These are phyloP conservation scores for Epichloe sp. DNA, from an alignment of 2,329 filamentous ascomycete species.

Conservation along the genomic window DNA sequence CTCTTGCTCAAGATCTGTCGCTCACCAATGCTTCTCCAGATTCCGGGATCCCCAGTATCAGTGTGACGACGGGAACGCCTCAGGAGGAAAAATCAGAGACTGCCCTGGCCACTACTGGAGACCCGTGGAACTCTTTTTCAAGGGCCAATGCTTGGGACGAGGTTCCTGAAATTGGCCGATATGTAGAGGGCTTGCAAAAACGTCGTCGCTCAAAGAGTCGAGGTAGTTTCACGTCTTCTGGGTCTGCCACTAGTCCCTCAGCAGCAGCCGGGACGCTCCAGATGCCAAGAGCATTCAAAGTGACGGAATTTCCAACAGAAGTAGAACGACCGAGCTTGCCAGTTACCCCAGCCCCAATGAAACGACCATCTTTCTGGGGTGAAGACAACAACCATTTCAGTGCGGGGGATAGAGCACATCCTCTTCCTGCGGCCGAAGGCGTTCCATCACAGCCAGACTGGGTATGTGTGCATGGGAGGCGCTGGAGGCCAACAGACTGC, in stretches of 20 bases:
- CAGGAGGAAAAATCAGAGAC: not conserved
- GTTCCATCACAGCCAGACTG: conserved; percentile 82
- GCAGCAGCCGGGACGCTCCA: not conserved
- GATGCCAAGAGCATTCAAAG: conserved; percentile 38
- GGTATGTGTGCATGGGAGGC: conserved; percentile 62
- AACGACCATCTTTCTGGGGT: conserved; percentile 52
- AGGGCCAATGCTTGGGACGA: conserved; percentile 87
- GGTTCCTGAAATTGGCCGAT: conserved; percentile 73
- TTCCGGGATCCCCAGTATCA: not conserved
- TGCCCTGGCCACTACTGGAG: conserved; percentile 10
- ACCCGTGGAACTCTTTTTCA: conserved; percentile 62
- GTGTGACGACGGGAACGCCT: not conserved
- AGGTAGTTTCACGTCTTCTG: not conserved
- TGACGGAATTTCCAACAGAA: conserved; percentile 81
- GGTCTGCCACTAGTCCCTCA: not conserved
- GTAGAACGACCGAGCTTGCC: conserved; percentile 76
- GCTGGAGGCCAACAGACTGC: conserved; percentile 38
- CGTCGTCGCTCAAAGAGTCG: conserved; percentile 29
- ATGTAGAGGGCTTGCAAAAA: conserved; percentile 66
- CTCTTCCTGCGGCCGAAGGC: conserved; percentile 63
- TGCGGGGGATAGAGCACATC: conserved; percentile 37
- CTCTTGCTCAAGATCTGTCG: not conserved
- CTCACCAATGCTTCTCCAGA: not conserved
- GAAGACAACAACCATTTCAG: conserved; percentile 27
- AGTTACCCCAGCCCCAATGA: conserved; percentile 75